Base-by-base conservation (phyloP, 352 stramenopile genomes). In the Phytophthora cactorum region DNA sequence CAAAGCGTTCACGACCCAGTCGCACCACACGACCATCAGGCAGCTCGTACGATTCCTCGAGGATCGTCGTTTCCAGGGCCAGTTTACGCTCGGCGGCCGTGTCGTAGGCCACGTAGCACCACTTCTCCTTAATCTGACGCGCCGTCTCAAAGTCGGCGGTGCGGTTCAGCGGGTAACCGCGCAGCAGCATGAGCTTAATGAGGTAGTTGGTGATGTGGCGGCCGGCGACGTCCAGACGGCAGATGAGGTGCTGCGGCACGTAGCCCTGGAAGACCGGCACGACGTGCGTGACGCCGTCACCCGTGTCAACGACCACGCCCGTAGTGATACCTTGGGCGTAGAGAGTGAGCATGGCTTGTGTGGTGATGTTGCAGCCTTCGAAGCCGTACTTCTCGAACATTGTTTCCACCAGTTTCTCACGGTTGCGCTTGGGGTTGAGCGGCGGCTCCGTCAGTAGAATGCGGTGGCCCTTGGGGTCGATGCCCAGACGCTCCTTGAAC, bases 11-110 rank as follows among this genome's bases (percentile, higher is more conserved):
- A 22, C 93, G 84, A 25, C 96, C 97, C 9, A 99, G 74, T 41
- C 89, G 93, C 58, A 99, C 97, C n/a, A 97, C 79, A 54, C 96
- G 92, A 12, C 97, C 97, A 86, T 99, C 98, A 0, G 98, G 98
- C n/a, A 99, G 85, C 45, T 93, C 86, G 70, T 98, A 98, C 17
- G 79, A 88, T 63, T 98, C 88, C 63, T 98, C 93, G 4, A 98
- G 74, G 34, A 97, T 86, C 3, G 93, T 98, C 2, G 95, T 98
- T 73, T 98, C 93, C n/a, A 87, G 59, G 5, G 89, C 89, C 39
- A 97, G 66, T 60, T 92, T 89, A 31, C 85, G 86, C 81, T 98
- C 96, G 2, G 82, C 77, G 4, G 81, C 66, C 3, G 90, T 90
- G 55, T 98, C 94, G 64, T 96, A 90, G 6, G 95, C 94, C 12